Evolutionary conservation across 805 yeast genomes (phyloP).

Genomic region (Ogataea haglerorum): DNA sequence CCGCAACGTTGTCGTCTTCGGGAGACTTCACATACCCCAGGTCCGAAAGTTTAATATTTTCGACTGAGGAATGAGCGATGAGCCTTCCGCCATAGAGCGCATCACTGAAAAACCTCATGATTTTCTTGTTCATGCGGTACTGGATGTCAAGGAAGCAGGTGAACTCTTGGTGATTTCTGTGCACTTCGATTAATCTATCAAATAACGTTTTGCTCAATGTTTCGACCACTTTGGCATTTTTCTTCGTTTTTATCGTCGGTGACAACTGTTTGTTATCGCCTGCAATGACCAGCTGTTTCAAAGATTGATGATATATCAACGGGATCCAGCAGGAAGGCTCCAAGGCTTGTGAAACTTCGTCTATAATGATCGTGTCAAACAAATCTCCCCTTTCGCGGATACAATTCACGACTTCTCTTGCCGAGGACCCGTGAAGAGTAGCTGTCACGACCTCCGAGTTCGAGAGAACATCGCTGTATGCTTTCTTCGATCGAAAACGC

Average conservation of each 20-base stretch:
- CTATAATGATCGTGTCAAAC: constrained; percentile 83
- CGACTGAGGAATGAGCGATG: constrained; percentile 59
- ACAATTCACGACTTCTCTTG: constrained; percentile 59
- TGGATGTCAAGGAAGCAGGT: constrained; percentile 68
- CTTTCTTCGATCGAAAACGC: constrained; percentile 59
- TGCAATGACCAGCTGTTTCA: constrained; percentile 68
- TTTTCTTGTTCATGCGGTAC: constrained; percentile 78
- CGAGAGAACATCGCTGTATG: constrained; percentile 53
- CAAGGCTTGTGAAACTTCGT: constrained; percentile 90
- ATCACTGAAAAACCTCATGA: constrained; percentile 75
- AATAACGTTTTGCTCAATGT: constrained; percentile 66
- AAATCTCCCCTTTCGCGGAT: constrained; percentile 35
- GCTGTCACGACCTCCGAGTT: constrained; percentile 69
- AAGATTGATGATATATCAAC: constrained; percentile 56
- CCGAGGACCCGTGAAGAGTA: constrained; percentile 86
- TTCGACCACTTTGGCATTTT: constrained; percentile 37
- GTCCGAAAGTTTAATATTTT: constrained; percentile 49
- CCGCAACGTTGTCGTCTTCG: constrained; percentile 48
- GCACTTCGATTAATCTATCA: constrained; percentile 62
- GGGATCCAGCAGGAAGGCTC: constrained; percentile 99
- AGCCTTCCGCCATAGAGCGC: constrained; percentile 62
- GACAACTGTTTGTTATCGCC: constrained; percentile 94
- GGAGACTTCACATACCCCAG: constrained; percentile 39
- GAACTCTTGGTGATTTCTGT: constrained; percentile 41
- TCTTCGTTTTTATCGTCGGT: constrained; percentile 73